Evolutionary conservation across 345 rosid species (phyloP).

Genomic region (Camelina hispida): DNA sequence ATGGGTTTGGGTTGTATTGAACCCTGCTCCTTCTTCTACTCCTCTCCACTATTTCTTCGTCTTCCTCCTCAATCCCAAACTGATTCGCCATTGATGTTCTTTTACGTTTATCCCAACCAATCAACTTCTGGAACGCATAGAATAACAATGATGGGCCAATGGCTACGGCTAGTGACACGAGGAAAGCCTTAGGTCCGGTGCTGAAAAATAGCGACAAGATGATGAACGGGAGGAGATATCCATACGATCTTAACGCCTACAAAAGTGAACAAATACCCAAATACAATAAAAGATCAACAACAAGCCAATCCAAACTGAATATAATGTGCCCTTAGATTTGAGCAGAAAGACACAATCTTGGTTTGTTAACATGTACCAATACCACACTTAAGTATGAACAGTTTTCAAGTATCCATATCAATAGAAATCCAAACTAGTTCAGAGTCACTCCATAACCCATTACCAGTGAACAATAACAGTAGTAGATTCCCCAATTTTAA

Average conservation of each 20-base stretch:
- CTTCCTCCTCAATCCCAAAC: constrained; percentile 14
- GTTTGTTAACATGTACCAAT: not conserved
- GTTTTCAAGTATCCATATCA: constrained; percentile 11
- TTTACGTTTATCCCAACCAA: constrained; percentile 41
- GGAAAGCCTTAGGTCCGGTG: constrained; percentile 48
- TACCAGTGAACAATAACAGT: not conserved
- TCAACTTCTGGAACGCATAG: constrained; percentile 41
- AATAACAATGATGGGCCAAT: constrained; percentile 38
- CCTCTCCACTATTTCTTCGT: not conserved
- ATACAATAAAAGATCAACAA: constrained; percentile 21
- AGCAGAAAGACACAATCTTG: constrained; percentile 9
- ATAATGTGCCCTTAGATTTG: not conserved
- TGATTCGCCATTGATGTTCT: constrained; percentile 29
- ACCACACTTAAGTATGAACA: constrained; percentile 2
- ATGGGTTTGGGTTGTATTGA: constrained; percentile 23
- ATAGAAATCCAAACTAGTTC: constrained; percentile 16
- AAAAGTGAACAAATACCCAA: not conserved
- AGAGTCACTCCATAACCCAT: constrained; percentile 18
- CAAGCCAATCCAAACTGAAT: not conserved
- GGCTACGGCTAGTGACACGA: constrained; percentile 39
- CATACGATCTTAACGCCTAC: constrained; percentile 46
- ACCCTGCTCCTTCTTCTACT: constrained; percentile 17
- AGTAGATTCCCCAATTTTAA: not conserved
- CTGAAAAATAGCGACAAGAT: constrained; percentile 40
- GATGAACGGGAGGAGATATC: constrained; percentile 47